phyloP scores from a whole-genome alignment of 768 basidiomycete species.

The Melanogaster broomeanus region DNA sequence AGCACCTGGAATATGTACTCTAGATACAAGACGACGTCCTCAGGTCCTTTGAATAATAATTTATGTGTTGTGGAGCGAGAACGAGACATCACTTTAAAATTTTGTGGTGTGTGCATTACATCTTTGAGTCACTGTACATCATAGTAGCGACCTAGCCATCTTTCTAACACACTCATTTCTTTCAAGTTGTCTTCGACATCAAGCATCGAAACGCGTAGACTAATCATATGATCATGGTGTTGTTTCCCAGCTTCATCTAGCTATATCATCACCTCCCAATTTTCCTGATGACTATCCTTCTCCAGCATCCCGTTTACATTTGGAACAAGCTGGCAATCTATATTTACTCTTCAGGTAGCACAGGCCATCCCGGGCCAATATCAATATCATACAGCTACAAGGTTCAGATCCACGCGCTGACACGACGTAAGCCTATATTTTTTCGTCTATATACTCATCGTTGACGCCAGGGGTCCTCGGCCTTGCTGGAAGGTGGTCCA shows the following conservation, averaged over 20 bases:
- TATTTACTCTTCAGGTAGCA: constrained; percentile 52
- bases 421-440: constrained; percentile 37
- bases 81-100: not conserved
- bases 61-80: not conserved
- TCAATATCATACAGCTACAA: constrained; percentile 35
- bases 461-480: constrained; percentile 4
- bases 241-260: too few species aligned
- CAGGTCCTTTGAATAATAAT: not conserved
- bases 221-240: too few species aligned
- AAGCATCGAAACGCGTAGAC: too few species aligned
- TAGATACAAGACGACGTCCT: not conserved
- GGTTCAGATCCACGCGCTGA: constrained; percentile 35
- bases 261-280: too few species aligned
- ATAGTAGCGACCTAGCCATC: too few species aligned
- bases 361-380: constrained; percentile 51
- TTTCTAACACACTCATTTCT: too few species aligned
- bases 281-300: constrained; percentile 16
- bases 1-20: not conserved
- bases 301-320: constrained; percentile 13
- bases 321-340: constrained; percentile 42
- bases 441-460: not conserved
- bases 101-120: not conserved
- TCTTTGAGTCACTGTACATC: too few species aligned
- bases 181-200: too few species aligned
- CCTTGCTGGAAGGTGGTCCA: not conserved